Conservation (phyloP, 805 yeast genomes). For the Cyberlindnera japonica region DNA sequence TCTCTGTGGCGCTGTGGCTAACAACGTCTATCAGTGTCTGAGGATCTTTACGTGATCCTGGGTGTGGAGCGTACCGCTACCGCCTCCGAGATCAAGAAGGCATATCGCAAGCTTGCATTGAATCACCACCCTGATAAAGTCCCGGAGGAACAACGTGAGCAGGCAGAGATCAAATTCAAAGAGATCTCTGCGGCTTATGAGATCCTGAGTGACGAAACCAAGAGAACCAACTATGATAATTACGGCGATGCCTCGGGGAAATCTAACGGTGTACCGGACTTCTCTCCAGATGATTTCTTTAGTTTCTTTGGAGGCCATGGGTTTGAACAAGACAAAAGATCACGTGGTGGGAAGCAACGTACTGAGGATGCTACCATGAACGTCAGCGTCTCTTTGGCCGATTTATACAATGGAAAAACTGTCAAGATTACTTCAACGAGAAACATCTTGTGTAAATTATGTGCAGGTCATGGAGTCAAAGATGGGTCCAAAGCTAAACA, state of each 20-base stretch:
- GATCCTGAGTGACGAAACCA: constrained; percentile 64
- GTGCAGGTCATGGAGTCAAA: constrained; percentile 76
- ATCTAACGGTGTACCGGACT: constrained; percentile 28
- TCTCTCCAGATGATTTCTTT: constrained; percentile 71
- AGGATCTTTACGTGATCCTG: constrained; percentile 53
- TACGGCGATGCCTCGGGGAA: constrained; percentile 46
- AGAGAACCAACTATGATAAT: constrained; percentile 54
- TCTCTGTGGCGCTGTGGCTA: neutral
- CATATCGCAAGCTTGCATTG: constrained; percentile 81
- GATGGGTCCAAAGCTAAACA: constrained; percentile 48
- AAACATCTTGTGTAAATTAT: constrained; percentile 63
- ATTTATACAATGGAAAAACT: constrained; percentile 75
- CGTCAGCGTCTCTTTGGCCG: constrained; percentile 64
- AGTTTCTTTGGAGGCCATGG: constrained; percentile 46
- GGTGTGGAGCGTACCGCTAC: constrained; percentile 69
- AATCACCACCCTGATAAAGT: constrained; percentile 89
- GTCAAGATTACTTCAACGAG: constrained; percentile 71
- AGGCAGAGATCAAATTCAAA: constrained; percentile 76
- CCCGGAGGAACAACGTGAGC: constrained; percentile 57
- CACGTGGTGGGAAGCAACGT: constrained; percentile 17
- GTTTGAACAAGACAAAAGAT: constrained; percentile 3
- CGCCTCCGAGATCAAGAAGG: constrained; percentile 69
- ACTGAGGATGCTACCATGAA: constrained; percentile 70
- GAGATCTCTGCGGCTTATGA: constrained; percentile 86
- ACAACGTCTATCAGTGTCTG: constrained; percentile 14